These are phyloP conservation scores for Globisporangium uncinulatum DNA, from an alignment of 352 stramenopile species.

Conservation along the genomic window DNA sequence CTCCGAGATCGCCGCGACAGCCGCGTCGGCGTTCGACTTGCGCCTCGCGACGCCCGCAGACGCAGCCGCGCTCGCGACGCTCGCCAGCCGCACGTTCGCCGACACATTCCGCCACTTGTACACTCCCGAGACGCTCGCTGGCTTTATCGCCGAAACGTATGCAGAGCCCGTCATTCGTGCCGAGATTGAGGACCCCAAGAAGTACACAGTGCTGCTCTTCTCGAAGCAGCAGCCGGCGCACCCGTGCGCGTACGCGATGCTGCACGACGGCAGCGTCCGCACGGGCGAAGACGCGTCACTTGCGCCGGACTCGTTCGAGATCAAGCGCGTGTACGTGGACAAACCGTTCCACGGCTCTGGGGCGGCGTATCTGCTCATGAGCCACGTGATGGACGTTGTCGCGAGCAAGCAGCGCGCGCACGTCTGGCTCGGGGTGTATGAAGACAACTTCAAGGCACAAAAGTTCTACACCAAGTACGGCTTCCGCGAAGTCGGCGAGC, in stretches of 20 bases:
- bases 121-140: too few relatives aligned
- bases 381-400: neutral
- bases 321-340: slow-evolving; percentile 5
- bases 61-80: too few relatives aligned
- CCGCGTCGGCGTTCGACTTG: too few relatives aligned
- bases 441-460: too few relatives aligned
- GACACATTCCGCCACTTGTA: too few relatives aligned
- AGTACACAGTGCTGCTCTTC: slow-evolving; percentile 27
- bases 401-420: neutral
- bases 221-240: slow-evolving; percentile 7
- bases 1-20: too few relatives aligned
- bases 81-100: too few relatives aligned
- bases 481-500: too few relatives aligned
- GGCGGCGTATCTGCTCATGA: neutral
- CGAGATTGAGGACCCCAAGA: neutral
- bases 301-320: neutral
- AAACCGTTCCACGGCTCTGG: slow-evolving; percentile 2
- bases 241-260: neutral
- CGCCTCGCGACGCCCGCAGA: too few relatives aligned
- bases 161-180: neutral
- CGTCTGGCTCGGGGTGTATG: too few relatives aligned
- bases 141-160: too few relatives aligned
- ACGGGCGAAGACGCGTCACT: neutral
- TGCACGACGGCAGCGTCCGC: neutral
- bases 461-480: too few relatives aligned